A percentile compares a stretch with the other conserved stretches of the same genome.
These are phyloP conservation scores for Phytophthora sp. DNA, from an alignment of 352 stramenopile genomes.

Conservation along the genomic window DNA sequence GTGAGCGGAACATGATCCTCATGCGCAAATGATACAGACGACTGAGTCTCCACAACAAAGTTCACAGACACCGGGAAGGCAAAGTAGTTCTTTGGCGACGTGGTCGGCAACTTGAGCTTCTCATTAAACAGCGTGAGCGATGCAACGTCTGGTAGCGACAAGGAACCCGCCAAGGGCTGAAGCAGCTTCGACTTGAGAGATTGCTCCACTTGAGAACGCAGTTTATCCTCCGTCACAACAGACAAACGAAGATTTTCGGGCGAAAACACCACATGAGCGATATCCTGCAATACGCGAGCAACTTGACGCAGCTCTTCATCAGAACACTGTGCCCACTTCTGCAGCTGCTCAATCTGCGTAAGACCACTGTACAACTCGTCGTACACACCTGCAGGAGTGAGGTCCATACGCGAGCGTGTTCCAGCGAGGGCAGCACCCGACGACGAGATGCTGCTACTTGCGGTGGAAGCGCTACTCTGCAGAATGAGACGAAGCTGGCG, in stretches of 20 bases:
- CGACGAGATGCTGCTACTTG: conserved; percentile 75
- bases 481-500: conserved; percentile 76
- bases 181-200: conserved; percentile 56
- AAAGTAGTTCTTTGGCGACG: conserved; percentile 66
- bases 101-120: conserved; percentile 28
- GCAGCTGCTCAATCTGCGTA: conserved; percentile 77
- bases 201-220: conserved; percentile 56
- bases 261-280: conserved; percentile 64
- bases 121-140: conserved; percentile 26
- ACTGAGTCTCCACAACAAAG: conserved; percentile 81
- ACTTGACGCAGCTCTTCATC: conserved; percentile 70
- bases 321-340: conserved; percentile 71
- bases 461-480: conserved; percentile 70
- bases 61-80: conserved; percentile 84
- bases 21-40: conserved; percentile 76
- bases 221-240: conserved; percentile 77
- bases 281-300: conserved; percentile 60
- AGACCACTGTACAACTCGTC: conserved; percentile 77
- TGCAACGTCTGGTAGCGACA: conserved; percentile 18
- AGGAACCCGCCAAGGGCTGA: conserved; percentile 40
- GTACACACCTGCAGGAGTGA: conserved; percentile 60
- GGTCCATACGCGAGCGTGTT: conserved; percentile 59
- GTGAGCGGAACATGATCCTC: conserved; percentile 76
- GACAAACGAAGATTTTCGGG: conserved; percentile 64
- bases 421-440: conserved; percentile 66